Percentiles rank a stretch among this genome's conserved stretches.
These are phyloP conservation scores for Jimgerdemannia flammicorona DNA, from an alignment of 192 early-diverging fungal genomes.

Conservation along the genomic window DNA sequence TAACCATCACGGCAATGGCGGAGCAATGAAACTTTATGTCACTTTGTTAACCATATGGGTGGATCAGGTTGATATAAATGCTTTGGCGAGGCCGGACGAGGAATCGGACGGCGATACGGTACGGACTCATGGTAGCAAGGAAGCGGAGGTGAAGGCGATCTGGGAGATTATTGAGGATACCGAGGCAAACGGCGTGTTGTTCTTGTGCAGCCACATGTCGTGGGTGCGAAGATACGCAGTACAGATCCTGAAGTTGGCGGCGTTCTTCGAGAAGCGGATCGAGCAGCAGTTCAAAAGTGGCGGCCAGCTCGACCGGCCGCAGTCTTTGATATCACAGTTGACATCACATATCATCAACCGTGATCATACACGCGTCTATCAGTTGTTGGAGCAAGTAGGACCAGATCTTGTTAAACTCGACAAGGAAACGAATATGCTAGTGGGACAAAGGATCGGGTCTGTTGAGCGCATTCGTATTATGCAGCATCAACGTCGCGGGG, in stretches of 20 bases:
- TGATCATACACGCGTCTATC: slow-evolving; percentile 26
- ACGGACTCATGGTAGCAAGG: background rate
- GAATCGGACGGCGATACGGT: slow-evolving; percentile 1
- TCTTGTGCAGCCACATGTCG: slow-evolving; percentile 56
- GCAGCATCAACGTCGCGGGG: slow-evolving; percentile 47
- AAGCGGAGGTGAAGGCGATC: slow-evolving; percentile 16
- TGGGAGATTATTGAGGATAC: slow-evolving; percentile 59
- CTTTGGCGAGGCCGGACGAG: slow-evolving; percentile 10
- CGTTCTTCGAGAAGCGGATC: slow-evolving; percentile 44
- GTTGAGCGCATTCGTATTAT: slow-evolving; percentile 38
- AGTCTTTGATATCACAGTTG: slow-evolving; percentile 9
- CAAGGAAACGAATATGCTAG: slow-evolving; percentile 39
- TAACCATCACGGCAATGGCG: slow-evolving; percentile 26
- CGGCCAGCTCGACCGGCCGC: background rate
- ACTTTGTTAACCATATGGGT: slow-evolving; percentile 59
- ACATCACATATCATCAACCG: slow-evolving; percentile 17
- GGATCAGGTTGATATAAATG: slow-evolving; percentile 33
- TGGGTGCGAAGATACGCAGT: slow-evolving; percentile 59
- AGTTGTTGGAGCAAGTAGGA: slow-evolving; percentile 31
- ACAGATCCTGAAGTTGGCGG: slow-evolving; percentile 50
- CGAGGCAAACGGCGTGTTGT: slow-evolving; percentile 72
- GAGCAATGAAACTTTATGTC: slow-evolving; percentile 63
- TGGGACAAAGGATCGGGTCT: slow-evolving; percentile 34
- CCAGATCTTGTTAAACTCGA: slow-evolving; percentile 49
- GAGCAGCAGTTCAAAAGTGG: slow-evolving; percentile 14